Percentiles rank a stretch among this genome's conserved stretches.
These are phyloP conservation scores for Calycina marina DNA, from an alignment of 2,329 filamentous ascomycete genomes.

Conservation along the genomic window DNA sequence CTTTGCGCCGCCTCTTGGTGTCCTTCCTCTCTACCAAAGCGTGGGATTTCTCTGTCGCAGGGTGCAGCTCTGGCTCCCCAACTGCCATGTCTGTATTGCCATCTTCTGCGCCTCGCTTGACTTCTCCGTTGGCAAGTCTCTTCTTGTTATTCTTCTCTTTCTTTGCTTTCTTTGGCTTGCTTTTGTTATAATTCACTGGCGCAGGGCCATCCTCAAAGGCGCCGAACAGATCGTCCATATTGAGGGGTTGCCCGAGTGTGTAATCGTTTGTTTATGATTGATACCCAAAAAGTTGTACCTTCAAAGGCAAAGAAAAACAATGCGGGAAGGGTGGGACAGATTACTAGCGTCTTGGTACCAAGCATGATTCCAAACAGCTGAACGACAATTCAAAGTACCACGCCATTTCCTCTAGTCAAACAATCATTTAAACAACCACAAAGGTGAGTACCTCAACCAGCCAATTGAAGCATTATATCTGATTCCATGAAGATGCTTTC, in stretches of 20 bases:
- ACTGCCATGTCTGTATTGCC: slow-evolving; percentile 45
- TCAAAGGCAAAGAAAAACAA: neutral
- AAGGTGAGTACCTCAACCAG: too few relatives aligned
- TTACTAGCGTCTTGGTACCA: too few relatives aligned
- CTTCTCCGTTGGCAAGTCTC: slow-evolving; percentile 67
- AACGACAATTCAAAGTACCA: too few relatives aligned
- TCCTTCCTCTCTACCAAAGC: slow-evolving; percentile 33
- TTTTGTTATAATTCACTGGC: slow-evolving; percentile 8
- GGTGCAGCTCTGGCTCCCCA: slow-evolving; percentile 6
- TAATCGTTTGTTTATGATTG: too few relatives aligned
- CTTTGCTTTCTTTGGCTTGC: slow-evolving; percentile 24
- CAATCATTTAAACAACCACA: too few relatives aligned
- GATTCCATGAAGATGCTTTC: slow-evolving; percentile 96
- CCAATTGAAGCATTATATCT: too few relatives aligned
- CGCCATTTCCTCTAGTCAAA: too few relatives aligned
- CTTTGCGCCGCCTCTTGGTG: slow-evolving; percentile 48
- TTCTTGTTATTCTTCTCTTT: slow-evolving; percentile 52
- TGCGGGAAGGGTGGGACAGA: neutral
- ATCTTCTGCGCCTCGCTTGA: slow-evolving; percentile 40
- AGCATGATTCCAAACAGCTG: too few relatives aligned
- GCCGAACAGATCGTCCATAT: slow-evolving; percentile 69
- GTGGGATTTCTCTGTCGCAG: slow-evolving; percentile 24
- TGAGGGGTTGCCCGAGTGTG: slow-evolving; percentile 7
- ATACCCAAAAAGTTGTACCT: slow-evolving; percentile 1
- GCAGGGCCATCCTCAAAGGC: slow-evolving; percentile 59